Conservation (phyloP, 2,329 filamentous ascomycete genomes). For the Aspergillus sp. region DNA sequence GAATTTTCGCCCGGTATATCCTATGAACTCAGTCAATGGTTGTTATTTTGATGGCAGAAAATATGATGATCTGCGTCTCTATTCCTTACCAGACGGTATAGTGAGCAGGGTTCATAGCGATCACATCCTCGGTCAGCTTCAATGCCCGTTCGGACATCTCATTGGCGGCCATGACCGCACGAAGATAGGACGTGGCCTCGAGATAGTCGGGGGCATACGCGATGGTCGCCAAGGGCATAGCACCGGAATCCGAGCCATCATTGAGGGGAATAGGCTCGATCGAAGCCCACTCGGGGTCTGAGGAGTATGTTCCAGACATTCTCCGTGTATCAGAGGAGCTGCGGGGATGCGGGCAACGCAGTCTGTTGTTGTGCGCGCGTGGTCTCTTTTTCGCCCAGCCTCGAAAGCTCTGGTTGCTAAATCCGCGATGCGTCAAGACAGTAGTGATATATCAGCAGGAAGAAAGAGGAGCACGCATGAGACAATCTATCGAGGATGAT, state of each 20-base stretch:
- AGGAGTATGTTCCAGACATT: slow-evolving; percentile 51
- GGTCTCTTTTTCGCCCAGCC: neutral
- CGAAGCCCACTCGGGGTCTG: slow-evolving; percentile 79
- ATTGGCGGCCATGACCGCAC: slow-evolving; percentile 85
- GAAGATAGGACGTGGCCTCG: slow-evolving; percentile 89
- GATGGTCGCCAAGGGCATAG: slow-evolving; percentile 79
- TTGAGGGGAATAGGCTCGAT: slow-evolving; percentile 78
- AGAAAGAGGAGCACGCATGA: neutral
- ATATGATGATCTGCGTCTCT: no score
- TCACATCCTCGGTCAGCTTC: slow-evolving; percentile 82
- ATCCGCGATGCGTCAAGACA: no score
- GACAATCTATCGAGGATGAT: neutral
- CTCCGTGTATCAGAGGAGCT: slow-evolving; percentile 6
- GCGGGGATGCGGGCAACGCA: neutral
- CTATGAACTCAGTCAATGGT: slow-evolving; percentile 34
- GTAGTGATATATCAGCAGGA: neutral
- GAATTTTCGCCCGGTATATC: slow-evolving; percentile 81
- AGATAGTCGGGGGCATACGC: slow-evolving; percentile 87
- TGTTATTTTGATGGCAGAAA: no score
- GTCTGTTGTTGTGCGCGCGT: neutral
- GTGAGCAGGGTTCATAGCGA: slow-evolving; percentile 90
- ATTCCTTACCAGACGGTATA: slow-evolving; percentile 83
- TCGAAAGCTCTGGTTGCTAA: neutral
- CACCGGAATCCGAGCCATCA: slow-evolving; percentile 61
- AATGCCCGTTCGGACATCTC: slow-evolving; percentile 79